These are phyloP conservation scores for Pleurotus giganteus DNA, from an alignment of 768 basidiomycete genomes.

Conservation along the genomic window DNA sequence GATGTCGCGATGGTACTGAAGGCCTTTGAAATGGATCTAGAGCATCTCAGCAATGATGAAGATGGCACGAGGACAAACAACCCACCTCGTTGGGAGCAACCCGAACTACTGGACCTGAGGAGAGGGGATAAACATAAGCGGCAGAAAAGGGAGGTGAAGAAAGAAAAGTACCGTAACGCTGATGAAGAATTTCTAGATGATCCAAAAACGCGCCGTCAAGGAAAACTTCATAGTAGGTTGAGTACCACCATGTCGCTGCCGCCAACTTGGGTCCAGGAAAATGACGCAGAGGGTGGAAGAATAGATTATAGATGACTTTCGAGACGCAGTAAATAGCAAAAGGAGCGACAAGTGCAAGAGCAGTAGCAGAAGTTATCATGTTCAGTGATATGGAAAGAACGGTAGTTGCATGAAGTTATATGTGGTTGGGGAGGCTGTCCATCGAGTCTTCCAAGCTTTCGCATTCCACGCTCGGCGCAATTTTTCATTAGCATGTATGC, in stretches of 20 bases:
- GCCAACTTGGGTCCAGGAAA: conserved; percentile 29
- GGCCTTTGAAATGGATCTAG: conserved; percentile 36
- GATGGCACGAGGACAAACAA: neutral
- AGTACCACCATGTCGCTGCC: conserved; percentile 22
- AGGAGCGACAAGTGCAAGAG: neutral
- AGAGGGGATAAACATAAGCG: neutral
- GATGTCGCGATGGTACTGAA: conserved; percentile 31
- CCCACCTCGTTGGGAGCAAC: conserved; percentile 35
- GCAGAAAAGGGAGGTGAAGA: conserved; percentile 3
- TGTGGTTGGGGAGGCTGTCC: neutral
- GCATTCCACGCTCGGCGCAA: neutral
- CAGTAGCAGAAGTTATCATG: neutral
- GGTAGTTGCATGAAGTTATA: neutral
- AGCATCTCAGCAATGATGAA: neutral
- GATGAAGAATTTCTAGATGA: conserved; percentile 25
- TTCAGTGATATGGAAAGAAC: neutral
- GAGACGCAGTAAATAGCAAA: neutral
- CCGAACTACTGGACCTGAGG: conserved; percentile 34
- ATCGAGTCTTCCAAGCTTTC: neutral
- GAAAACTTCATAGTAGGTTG: conserved; percentile 25
- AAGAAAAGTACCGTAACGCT: conserved; percentile 20
- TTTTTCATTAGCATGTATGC: neutral
- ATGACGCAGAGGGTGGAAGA: conserved; percentile 23
- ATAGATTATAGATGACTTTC: conserved; percentile 15
- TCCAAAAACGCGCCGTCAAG: conserved; percentile 22